Base-by-base conservation (phyloP, 192 early-diverging fungal genomes). In the Rhizoclosmatium globosum region DNA sequence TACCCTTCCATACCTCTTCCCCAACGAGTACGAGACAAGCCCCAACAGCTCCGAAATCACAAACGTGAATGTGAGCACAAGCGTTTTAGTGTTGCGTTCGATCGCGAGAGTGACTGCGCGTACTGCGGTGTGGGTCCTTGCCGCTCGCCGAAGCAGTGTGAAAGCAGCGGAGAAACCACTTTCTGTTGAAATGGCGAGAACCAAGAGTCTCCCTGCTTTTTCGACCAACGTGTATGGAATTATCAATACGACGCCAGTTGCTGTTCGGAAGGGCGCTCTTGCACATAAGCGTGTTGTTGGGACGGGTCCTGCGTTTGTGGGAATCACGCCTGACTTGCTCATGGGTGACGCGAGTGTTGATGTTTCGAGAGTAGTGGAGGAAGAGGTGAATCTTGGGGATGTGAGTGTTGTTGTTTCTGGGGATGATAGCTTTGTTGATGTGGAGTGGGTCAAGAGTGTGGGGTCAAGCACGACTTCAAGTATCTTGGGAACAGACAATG, bases 1-100 rank as follows among this genome's bases (percentile, higher is more conserved):
- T n/a, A 67, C 75, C 45, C 81, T 85, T 39, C 83, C 83, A 3
- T 68, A 79, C 56, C 38, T 85, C 39, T 85, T 85, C 77, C 72
- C 78, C 9, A 65, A 64, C 44, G 83, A 85, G 38, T 75, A 73
- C 57, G 83, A 82, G 42, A 38, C 65, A 15, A 74, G 76, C 81
- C n/a, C 21, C 0, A 4, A 43, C 7, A 56, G 73, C 74, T n/a
- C 56, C 68, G 41, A 53, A 21, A 48, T 85, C 43, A 62, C 75
- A 21, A 43, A 45, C 48, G 45, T 84, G 31, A 64, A 82, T 60
- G 62, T 69, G 2, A 41, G 68, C 43, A 69, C 68, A 4, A 47
- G 41, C 31, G 68, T 65, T 15, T 53, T 83, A 15, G 47, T 83
- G 1, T 45, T 81, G 15, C 82, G 82, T 17, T 44, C 68, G 15